Base-by-base conservation (phyloP, 805 yeast species). In the Candida montana region DNA sequence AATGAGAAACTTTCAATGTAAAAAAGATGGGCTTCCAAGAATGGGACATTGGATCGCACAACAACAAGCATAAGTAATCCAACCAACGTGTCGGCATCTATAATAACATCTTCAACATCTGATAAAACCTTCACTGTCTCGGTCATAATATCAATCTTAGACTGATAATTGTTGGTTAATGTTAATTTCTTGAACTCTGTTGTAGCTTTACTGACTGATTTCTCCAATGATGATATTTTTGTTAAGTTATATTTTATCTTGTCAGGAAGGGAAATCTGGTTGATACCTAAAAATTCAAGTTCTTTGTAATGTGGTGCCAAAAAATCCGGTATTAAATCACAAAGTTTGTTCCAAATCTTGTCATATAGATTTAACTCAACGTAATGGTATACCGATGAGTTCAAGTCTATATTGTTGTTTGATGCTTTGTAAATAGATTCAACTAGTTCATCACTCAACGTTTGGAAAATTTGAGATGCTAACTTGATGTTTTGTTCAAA, bases 41-140 rank as follows among this genome's bases (percentile, higher is more conserved):
- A 63, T 3, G 67, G 66, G 2, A 84, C 74, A 30, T 70, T 70
- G 2, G 93, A 70, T 40, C 83, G 76, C 9, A 79, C 69, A 1
- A 89, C 71, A 4, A 87, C 88, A 58, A 88, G 66, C 7, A 88
- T 72, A 46, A 90, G 63, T 35, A 90, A 63, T 1, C 89, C 81
- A 4, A 90, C 71, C 18, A 90, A 63, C 0, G 85, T 77, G 56
- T 90, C 98, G 0, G 97, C 98, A 61, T 83, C 90, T 7, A 86
- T 67, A 0, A 70, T 53, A 4, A 68, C 16, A 31, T 42, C 39
- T 5, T 58, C 59, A 33, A 52, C 44, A 15, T 47, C 51, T 2
- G 87, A 74, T 19, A 88, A 54, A 1, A 66, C 61, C 31, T 69
- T 63, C 19, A 87, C 65, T 0, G 89, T 76, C 0, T 69, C 63